Percentiles rank a stretch among this genome's conserved stretches.
phyloP scores from a whole-genome alignment of 1,284 basidiomycete species.

The Retiboletus flavoniger region DNA sequence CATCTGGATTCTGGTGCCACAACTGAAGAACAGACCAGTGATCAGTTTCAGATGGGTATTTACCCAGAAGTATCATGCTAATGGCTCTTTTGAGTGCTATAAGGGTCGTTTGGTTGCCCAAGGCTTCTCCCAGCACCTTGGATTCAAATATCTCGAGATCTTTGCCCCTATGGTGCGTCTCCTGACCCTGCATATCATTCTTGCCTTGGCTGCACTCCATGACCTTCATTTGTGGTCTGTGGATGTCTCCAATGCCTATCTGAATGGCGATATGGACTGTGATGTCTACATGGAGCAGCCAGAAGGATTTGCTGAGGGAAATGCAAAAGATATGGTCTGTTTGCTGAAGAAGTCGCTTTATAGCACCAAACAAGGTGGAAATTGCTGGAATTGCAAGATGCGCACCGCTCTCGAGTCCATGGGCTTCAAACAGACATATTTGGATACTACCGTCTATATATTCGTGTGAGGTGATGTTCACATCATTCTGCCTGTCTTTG shows the following conservation, averaged over 20 bases:
- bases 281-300: constrained; percentile 34
- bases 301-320: constrained; percentile 17
- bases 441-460: constrained; percentile 27
- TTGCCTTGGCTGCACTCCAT: too few relatives aligned
- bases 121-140: constrained; percentile 34
- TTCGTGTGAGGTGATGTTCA: constrained; percentile 1
- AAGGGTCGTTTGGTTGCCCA: constrained; percentile 21
- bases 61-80: too few relatives aligned
- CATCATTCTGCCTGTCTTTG: constrained; percentile 15
- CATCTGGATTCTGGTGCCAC: too few relatives aligned
- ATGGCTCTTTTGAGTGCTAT: too few relatives aligned
- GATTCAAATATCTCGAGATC: constrained; percentile 42
- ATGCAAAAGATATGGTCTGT: constrained; percentile 17
- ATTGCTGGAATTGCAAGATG: constrained; percentile 11
- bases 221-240: constrained; percentile 13
- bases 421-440: constrained; percentile 24
- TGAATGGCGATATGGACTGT: constrained; percentile 22
- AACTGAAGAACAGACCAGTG: too few relatives aligned
- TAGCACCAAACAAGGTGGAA: constrained; percentile 34
- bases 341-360: constrained; percentile 33
- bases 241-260: constrained; percentile 29
- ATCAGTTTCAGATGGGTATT: too few relatives aligned
- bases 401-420: constrained; percentile 14
- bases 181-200: constrained; percentile 33
- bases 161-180: constrained; percentile 39